Evolutionary conservation across 306 rosid genomes (phyloP).

Genomic region (Mimosa pudica): DNA sequence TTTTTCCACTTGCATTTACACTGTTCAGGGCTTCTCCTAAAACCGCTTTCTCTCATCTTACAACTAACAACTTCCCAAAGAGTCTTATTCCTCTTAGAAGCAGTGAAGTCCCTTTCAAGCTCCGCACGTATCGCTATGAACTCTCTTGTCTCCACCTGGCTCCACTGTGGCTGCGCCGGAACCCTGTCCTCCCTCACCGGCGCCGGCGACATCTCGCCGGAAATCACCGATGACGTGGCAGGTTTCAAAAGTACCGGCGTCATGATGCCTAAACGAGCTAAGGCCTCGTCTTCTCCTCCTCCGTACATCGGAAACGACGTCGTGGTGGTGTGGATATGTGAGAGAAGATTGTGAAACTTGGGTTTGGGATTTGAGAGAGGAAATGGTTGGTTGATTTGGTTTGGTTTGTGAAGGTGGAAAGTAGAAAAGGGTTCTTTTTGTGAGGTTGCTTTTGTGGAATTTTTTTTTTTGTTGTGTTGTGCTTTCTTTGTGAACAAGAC

Average conservation of each 20-base stretch:
- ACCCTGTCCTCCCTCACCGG: slow-evolving; percentile 41
- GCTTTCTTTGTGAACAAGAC: slow-evolving; percentile 49
- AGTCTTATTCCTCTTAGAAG: slow-evolving; percentile 64
- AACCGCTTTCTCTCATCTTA: slow-evolving; percentile 68
- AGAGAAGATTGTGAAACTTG: slow-evolving; percentile 28
- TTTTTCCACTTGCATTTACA: slow-evolving; percentile 98
- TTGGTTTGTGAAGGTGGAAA: slow-evolving; percentile 4
- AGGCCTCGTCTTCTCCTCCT: slow-evolving; percentile 45
- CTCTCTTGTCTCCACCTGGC: slow-evolving; percentile 77
- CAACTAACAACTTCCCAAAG: slow-evolving; percentile 88
- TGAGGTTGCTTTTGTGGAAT: not conserved
- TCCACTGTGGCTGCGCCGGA: slow-evolving; percentile 75
- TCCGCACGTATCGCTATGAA: slow-evolving; percentile 80
- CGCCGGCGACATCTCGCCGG: slow-evolving; percentile 43
- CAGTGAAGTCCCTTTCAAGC: slow-evolving; percentile 64
- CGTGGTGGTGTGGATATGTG: slow-evolving; percentile 24
- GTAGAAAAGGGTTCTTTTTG: not conserved
- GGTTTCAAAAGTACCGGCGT: slow-evolving; percentile 40
- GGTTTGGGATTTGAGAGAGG: slow-evolving; percentile 25
- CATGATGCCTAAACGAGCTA: slow-evolving; percentile 46
- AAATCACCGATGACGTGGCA: slow-evolving; percentile 39
- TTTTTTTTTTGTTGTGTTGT: too few species aligned
- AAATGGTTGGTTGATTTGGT: not conserved
- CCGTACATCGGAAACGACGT: slow-evolving; percentile 44
- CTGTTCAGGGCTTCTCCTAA: slow-evolving; percentile 78